Evolutionary conservation across 345 rosid genomes (phyloP), one percentile per base, ranked within the genome.

Genomic region (Eucalyptus marginata): DNA sequence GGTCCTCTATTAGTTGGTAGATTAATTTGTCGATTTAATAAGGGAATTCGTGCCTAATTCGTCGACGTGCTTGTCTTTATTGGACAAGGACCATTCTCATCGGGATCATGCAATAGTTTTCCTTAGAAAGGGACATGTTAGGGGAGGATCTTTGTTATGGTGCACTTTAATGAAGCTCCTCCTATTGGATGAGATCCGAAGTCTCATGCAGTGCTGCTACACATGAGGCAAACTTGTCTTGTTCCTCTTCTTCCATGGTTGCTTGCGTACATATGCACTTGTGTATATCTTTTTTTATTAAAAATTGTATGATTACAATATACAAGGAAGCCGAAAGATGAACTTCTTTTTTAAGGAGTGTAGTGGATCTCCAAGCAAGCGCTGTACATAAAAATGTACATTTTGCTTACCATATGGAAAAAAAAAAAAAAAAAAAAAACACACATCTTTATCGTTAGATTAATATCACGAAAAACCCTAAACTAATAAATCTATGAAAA

Each of bases 401-500:
- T 33, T 68, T 17, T 10, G 18, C 20, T 31, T 66, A 16, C 13
- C 25, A 10, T 17, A 31, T 16, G 1, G n/a, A n/a, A n/a, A n/a
- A n/a, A n/a, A n/a, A n/a, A n/a, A n/a, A n/a, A n/a, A 0, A 5
- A 33, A 33, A 17, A 68, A 15, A 71, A 33, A 3, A 0, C 13
- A 8, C 81, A 71, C 81, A 33, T 71, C 2, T 9, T 33, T 10
- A 10, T 33, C 14, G 5, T 71, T 18, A 18, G 2, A 0, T 56
- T 56, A 56, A 24, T 24, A 56, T 56, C 1, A 56, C 1, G 3
- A 24, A 56, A 56, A 56, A 56, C 0, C 0, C 1, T 0, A 56
- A 56, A 24, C 0, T 10, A 1, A 56, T 56, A 56, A 1, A 56
- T 1, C 0, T 56, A 25, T 56, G 0, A 56, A 0, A 56, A 56